Evolutionary conservation across 129 eudicot species (phyloP).

Genomic region (Saposhnikovia divaricata): DNA sequence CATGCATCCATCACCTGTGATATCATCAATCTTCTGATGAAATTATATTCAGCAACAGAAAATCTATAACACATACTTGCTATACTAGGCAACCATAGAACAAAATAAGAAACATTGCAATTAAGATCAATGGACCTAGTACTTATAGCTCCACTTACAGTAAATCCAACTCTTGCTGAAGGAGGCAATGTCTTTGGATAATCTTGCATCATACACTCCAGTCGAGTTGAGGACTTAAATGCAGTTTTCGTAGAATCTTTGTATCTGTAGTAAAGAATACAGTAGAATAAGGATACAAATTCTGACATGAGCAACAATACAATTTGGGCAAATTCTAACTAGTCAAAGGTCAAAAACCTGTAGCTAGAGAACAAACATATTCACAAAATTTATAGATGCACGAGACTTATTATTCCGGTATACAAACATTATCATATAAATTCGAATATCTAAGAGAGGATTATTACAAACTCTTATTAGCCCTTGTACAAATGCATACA

Average conservation of each 20-base stretch:
- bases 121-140: background rate
- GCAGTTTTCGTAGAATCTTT: conserved; percentile 81
- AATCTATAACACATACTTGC: conserved; percentile 2
- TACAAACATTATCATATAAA: background rate
- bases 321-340: background rate
- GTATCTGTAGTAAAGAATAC: conserved; percentile 43
- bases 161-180: conserved; percentile 93
- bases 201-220: conserved; percentile 99
- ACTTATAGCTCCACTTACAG: conserved; percentile 42
- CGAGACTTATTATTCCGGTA: background rate
- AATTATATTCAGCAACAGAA: background rate
- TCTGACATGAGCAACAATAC: background rate
- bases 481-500: background rate
- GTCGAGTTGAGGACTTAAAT: conserved; percentile 90
- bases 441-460: background rate
- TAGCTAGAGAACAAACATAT: background rate
- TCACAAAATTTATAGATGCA: background rate
- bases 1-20: conserved; percentile 82
- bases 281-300: background rate
- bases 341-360: background rate
- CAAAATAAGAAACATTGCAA: background rate
- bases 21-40: conserved; percentile 4
- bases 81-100: background rate
- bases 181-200: conserved; percentile 95
- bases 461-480: background rate